phyloP scores from a whole-genome alignment of 176 grass and related monocot species.

The Avena eriantha region DNA sequence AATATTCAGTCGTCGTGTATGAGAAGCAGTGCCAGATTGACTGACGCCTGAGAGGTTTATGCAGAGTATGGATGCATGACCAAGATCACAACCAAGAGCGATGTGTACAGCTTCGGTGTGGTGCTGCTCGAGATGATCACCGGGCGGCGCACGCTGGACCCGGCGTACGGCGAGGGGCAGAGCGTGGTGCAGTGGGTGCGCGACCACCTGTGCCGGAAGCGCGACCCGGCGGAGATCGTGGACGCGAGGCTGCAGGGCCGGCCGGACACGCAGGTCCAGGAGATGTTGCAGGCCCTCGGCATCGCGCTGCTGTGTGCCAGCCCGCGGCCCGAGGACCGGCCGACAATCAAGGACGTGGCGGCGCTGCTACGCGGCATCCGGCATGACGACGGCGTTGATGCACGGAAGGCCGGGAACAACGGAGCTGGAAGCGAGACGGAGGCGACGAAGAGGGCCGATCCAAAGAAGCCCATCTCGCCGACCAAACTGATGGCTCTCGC shows the following conservation, averaged over 20 bases:
- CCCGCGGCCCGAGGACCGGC: slow-evolving; percentile 64
- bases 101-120: slow-evolving; percentile 96
- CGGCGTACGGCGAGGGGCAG: slow-evolving; percentile 64
- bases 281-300: slow-evolving; percentile 89
- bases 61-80: slow-evolving; percentile 88
- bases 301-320: slow-evolving; percentile 79
- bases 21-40: background rate
- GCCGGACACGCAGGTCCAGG: slow-evolving; percentile 67
- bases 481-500: slow-evolving; percentile 25
- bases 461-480: slow-evolving; percentile 41
- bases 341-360: slow-evolving; percentile 83
- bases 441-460: slow-evolving; percentile 37
- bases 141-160: slow-evolving; percentile 55
- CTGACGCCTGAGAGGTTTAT: background rate
- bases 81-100: slow-evolving; percentile 94
- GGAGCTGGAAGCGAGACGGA: background rate
- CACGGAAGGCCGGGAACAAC: slow-evolving; percentile 16
- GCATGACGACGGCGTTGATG: slow-evolving; percentile 51
- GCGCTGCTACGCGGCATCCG: slow-evolving; percentile 75
- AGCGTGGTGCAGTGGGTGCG: slow-evolving; percentile 86
- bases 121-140: slow-evolving; percentile 83
- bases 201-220: slow-evolving; percentile 63
- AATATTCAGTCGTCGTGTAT: background rate
- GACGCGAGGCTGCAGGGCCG: slow-evolving; percentile 61
- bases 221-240: slow-evolving; percentile 64